Base-by-base conservation (phyloP, 2,329 filamentous ascomycete species). In the Colletotrichum sp. region DNA sequence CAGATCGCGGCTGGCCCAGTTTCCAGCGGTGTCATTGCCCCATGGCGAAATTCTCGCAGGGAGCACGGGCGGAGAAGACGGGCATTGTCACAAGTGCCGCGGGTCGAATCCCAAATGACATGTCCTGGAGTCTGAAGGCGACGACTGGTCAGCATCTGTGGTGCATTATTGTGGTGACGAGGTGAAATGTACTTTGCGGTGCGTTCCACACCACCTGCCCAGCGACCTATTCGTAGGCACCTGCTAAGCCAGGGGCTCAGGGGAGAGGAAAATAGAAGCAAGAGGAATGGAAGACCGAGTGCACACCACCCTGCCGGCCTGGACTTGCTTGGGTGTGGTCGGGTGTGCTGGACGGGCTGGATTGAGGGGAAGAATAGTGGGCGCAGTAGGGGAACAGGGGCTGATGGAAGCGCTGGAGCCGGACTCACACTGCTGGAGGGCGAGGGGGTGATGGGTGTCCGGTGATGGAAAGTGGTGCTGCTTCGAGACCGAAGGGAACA, bases 391-490 rank as follows among this genome's bases (percentile, higher is more conserved):
- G 16, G 65, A 36, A 44, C 70, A 73, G 70, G 71, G 74, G 64
- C 73, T 64, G 34, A 61, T 22, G 62, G 44, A 61, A 59, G 74
- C 69, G 57, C 70, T 69, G 70, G 49, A 69, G 59, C 34, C 49
- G 59, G 57, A 34, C 55, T 52, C 44, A 22, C 44, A 13, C 44
- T 49, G 44, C 49, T 72, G 27, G 29, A 62, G 64, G 59, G 69
- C 59, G 25, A 62, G 19, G 57, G 62, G 70, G 63, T 62, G 63
- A 75, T 62, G 63, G 70, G 52, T 52, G 55, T n/a, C 49, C n/a
- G 57, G n/a, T 70, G 69, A 49, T 59, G 55, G 55, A 8, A 25
- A 59, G 55, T 49, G 44, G n/a, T 49, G n/a, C 44, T 49, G 19
- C 44, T 49, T 52, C n/a, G 44, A 52, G n/a, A 52, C 44, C 19